Conservation (phyloP, 139 green algal genomes). For the Chlorella sp. region DNA sequence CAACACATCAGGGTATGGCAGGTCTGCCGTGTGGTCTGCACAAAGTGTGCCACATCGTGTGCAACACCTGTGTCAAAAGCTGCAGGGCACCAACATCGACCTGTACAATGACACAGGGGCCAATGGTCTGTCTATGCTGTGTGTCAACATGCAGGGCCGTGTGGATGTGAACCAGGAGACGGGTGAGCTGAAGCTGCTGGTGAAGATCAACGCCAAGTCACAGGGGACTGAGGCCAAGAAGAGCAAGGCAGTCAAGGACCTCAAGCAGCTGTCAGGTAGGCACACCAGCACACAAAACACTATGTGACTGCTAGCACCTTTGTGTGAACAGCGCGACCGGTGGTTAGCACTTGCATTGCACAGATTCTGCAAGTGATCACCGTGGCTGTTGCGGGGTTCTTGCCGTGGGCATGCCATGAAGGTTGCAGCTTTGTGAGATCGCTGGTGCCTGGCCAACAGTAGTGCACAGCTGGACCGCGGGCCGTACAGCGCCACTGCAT, state of each 20-base stretch:
- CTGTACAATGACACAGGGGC: too few relatives aligned
- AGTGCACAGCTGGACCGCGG: not conserved
- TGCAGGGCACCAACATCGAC: too few relatives aligned
- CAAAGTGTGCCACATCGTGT: too few relatives aligned
- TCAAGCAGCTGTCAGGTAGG: not conserved
- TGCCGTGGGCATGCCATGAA: not conserved
- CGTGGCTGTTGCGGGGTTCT: not conserved
- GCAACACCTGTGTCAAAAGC: too few relatives aligned
- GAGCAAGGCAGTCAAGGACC: not conserved
- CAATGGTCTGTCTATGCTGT: too few relatives aligned
- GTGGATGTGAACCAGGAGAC: not conserved
- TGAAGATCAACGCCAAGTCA: not conserved
- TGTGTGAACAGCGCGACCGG: not conserved
- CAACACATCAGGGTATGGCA: too few relatives aligned
- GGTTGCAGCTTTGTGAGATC: not conserved
- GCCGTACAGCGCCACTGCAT: not conserved
- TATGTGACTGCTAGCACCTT: not conserved
- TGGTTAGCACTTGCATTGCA: not conserved
- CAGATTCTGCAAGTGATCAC: not conserved
- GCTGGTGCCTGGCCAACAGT: not conserved
- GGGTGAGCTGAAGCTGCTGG: not conserved
- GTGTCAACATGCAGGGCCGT: too few relatives aligned
- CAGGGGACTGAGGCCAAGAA: too few relatives aligned
- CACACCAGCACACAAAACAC: not conserved
- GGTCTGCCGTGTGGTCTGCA: too few relatives aligned